A percentile compares a stretch with the other conserved stretches of the same genome.
Conservation (phyloP, 2,329 filamentous ascomycete genomes). For the Keithomyces neogunnii region DNA sequence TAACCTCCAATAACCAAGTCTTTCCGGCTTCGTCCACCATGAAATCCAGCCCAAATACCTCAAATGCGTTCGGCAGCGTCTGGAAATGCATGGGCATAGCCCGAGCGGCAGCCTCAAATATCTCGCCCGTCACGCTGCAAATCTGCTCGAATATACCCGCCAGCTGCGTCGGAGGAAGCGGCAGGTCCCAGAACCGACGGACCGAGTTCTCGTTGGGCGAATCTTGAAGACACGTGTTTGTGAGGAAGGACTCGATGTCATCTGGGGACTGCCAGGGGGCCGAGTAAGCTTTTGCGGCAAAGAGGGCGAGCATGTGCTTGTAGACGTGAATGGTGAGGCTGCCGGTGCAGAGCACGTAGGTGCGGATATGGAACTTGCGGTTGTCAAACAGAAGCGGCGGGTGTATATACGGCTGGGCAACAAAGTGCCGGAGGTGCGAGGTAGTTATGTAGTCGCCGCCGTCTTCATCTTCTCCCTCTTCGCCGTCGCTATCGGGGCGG, state of each 20-base stretch:
- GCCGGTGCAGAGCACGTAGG: constrained; percentile 78
- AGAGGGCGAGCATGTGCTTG: constrained; percentile 84
- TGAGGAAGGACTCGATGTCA: constrained; percentile 68
- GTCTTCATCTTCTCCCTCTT: constrained; percentile 43
- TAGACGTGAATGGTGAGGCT: constrained; percentile 79
- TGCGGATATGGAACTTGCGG: constrained; percentile 90
- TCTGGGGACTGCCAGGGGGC: constrained; percentile 47
- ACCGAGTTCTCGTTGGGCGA: constrained; percentile 55
- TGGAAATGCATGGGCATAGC: constrained; percentile 90
- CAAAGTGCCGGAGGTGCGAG: constrained; percentile 89
- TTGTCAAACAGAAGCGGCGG: constrained; percentile 67
- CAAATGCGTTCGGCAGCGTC: constrained; percentile 78
- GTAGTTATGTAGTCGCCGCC: constrained; percentile 59
- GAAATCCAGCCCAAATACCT: constrained; percentile 88
- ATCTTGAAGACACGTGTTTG: constrained; percentile 88
- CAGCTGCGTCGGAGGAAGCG: constrained; percentile 43
- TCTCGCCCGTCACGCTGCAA: constrained; percentile 60
- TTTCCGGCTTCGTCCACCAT: constrained; percentile 59
- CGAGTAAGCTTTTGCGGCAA: constrained; percentile 67
- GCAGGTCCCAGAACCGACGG: constrained; percentile 64
- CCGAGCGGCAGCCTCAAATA: constrained; percentile 79
- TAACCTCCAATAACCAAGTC: constrained; percentile 80
- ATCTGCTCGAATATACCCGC: constrained; percentile 64
- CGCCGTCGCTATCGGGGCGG: constrained; percentile 55
- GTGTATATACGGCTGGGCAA: constrained; percentile 91